A percentile compares a stretch with the other conserved stretches of the same genome.
Evolutionary conservation across 306 rosid genomes (phyloP).

Genomic region (Medicago lupulina): DNA sequence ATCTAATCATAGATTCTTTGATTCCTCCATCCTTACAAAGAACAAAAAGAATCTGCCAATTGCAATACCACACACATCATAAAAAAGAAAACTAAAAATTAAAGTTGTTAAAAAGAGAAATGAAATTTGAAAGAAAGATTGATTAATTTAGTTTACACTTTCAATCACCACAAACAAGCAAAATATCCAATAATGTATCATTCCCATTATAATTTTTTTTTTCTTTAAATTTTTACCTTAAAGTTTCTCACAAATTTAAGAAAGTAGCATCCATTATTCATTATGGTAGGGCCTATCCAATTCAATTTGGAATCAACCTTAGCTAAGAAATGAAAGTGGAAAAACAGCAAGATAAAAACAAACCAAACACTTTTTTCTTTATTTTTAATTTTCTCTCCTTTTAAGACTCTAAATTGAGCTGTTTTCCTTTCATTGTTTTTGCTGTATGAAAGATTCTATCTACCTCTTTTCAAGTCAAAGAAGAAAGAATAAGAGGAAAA

Average conservation of each 20-base stretch:
- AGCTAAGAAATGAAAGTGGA: conserved; percentile 51
- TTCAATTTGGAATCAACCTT: conserved; percentile 69
- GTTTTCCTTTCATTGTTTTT: conserved; percentile 66
- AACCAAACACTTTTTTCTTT: conserved; percentile 79
- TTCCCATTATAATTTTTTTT: conserved; percentile 15
- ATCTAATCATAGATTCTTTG: conserved; percentile 90
- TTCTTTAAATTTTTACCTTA: conserved; percentile 36
- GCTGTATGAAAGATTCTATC: conserved; percentile 79
- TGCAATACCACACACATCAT: conserved; percentile 49
- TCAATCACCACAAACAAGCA: conserved; percentile 55
- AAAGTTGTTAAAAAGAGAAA: conserved; percentile 33
- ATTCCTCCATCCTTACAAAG: conserved; percentile 81
- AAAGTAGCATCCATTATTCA: conserved; percentile 74
- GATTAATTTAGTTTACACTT: conserved; percentile 56
- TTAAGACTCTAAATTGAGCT: conserved; percentile 73
- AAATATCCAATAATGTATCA: conserved; percentile 60
- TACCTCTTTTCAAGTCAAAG: conserved; percentile 75
- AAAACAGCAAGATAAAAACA: conserved; percentile 87
- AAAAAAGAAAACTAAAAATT: conserved; percentile 44
- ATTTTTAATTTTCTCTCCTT: conserved; percentile 66
- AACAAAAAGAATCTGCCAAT: conserved; percentile 97
- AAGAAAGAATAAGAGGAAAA: conserved; percentile 38
- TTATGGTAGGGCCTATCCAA: conserved; percentile 70
- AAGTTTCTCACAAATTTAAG: conserved; percentile 51
- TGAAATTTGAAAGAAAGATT: conserved; percentile 42